These are phyloP conservation scores for Bruguiera sexangula DNA, from an alignment of 345 rosid species.

Conservation along the genomic window DNA sequence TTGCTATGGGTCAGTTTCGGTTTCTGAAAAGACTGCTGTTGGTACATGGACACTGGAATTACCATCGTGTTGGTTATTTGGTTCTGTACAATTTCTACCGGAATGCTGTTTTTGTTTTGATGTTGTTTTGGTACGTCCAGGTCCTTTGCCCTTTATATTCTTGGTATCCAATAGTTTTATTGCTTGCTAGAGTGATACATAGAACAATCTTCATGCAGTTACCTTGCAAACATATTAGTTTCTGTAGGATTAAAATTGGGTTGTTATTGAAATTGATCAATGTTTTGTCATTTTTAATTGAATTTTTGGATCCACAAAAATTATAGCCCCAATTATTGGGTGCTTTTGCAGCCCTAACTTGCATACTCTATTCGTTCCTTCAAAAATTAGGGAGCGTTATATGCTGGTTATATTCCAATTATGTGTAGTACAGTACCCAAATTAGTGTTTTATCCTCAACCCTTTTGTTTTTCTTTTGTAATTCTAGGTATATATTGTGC, in stretches of 20 bases:
- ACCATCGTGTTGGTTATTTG: constrained; percentile 71
- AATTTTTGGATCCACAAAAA: no score
- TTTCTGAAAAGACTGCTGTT: constrained; percentile 65
- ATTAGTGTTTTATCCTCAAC: constrained; percentile 3
- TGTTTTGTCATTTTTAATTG: no score
- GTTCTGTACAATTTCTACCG: constrained; percentile 83
- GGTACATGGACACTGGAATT: constrained; percentile 91
- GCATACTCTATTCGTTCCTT: neutral
- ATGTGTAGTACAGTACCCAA: neutral
- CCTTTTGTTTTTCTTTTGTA: constrained; percentile 11
- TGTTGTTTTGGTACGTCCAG: constrained; percentile 59
- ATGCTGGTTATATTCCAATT: neutral
- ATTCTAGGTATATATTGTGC: constrained; percentile 62
- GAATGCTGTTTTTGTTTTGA: constrained; percentile 74
- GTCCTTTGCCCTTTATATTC: constrained; percentile 3
- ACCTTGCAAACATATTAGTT: neutral
- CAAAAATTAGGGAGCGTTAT: neutral
- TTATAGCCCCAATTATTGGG: no score
- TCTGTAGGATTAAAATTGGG: no score
- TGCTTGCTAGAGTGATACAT: neutral
- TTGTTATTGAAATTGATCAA: no score
- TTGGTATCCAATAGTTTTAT: neutral
- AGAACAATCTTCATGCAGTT: neutral
- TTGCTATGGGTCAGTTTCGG: constrained; percentile 81
- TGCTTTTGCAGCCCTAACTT: no score